A percentile compares a stretch with the other conserved stretches of the same genome.
Evolutionary conservation across 345 rosid species (phyloP).

Genomic region (Citrus cavaleriei): DNA sequence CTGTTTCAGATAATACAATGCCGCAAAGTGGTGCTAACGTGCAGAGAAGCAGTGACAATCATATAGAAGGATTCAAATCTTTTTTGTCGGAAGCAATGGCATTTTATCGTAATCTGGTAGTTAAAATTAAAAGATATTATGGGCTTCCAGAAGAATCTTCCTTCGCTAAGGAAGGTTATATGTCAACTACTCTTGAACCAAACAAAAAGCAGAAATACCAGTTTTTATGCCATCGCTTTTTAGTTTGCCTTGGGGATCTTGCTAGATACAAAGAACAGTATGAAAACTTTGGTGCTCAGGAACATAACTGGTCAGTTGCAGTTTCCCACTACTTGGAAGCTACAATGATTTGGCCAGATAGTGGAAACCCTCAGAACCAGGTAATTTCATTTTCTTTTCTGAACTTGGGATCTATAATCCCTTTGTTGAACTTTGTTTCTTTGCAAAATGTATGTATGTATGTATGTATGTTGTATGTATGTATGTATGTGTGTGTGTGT

Average conservation of each 20-base stretch:
- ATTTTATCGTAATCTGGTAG: slow-evolving; percentile 51
- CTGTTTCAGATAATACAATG: slow-evolving; percentile 24
- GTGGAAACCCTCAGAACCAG: slow-evolving; percentile 96
- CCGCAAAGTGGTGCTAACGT: slow-evolving; percentile 19
- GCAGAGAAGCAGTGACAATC: slow-evolving; percentile 22
- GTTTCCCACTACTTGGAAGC: slow-evolving; percentile 78
- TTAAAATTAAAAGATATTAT: slow-evolving; percentile 39
- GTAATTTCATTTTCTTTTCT: slow-evolving; percentile 24
- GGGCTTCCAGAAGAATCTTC: slow-evolving; percentile 46
- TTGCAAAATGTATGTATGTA: neutral
- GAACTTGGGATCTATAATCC: neutral
- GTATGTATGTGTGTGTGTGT: neutral
- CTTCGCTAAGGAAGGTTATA: slow-evolving; percentile 17
- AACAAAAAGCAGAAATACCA: slow-evolving; percentile 41
- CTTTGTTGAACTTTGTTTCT: neutral
- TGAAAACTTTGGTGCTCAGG: slow-evolving; percentile 33
- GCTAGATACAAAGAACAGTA: slow-evolving; percentile 80
- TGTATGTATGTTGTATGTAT: neutral
- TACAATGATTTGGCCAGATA: slow-evolving; percentile 66
- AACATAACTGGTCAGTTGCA: slow-evolving; percentile 77
- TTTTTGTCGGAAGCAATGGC: slow-evolving; percentile 60
- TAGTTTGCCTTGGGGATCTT: slow-evolving; percentile 88
- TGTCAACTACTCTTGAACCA: slow-evolving; percentile 27
- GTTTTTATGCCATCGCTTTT: slow-evolving; percentile 77
- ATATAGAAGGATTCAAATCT: slow-evolving; percentile 49